A percentile compares a stretch with the other conserved stretches of the same genome.
Evolutionary conservation across 305 asterid species (phyloP).

Genomic region (Fraxinus ornus): DNA sequence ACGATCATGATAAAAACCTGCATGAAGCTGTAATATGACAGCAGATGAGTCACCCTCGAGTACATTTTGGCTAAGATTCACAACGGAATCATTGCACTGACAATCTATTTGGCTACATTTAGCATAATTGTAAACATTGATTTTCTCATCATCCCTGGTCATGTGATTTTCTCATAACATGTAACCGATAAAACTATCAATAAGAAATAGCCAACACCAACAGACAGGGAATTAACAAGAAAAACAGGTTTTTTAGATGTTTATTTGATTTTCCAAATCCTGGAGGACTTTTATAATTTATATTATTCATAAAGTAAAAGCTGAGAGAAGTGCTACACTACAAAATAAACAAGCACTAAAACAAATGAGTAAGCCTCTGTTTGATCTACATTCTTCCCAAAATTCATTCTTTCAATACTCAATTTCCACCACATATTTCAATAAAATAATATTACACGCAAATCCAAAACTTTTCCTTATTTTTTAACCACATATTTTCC

Average conservation of each 20-base stretch:
- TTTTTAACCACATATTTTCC: no score
- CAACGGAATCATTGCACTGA: slow-evolving; percentile 46
- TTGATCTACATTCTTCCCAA: no score
- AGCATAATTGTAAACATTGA: slow-evolving; percentile 52
- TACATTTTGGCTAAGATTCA: slow-evolving; percentile 22
- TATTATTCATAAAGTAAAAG: background rate
- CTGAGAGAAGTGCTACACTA: background rate
- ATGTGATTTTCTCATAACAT: background rate
- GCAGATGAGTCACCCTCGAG: slow-evolving; percentile 28
- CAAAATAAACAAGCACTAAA: no score
- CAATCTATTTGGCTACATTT: slow-evolving; percentile 56
- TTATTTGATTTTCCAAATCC: background rate
- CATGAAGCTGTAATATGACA: slow-evolving; percentile 57
- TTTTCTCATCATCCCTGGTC: slow-evolving; percentile 72
- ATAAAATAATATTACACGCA: no score
- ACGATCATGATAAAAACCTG: slow-evolving; percentile 79
- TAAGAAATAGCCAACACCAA: background rate
- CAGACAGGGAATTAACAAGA: background rate
- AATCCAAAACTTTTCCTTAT: no score
- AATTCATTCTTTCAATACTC: no score
- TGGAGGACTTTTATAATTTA: background rate
- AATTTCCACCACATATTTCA: no score
- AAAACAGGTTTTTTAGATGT: background rate
- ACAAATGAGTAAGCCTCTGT: no score
- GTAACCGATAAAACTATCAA: slow-evolving; percentile 1